Conservation (phyloP, 108 stramenopile genomes). For the Seminavis robusta region DNA sequence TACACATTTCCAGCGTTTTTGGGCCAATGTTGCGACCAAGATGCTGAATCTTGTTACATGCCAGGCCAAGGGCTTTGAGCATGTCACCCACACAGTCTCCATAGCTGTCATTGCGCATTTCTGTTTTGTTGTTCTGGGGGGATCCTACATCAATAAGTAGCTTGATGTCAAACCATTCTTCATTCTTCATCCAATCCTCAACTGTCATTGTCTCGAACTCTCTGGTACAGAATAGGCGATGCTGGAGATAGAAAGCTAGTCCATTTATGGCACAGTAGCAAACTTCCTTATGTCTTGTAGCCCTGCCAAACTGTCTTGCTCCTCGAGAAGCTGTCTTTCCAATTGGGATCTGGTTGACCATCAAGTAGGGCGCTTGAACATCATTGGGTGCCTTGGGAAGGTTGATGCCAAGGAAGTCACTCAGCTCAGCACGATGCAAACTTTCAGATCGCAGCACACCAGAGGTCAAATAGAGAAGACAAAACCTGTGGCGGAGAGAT, state of each 20-base stretch:
- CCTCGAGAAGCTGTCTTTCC: too few species aligned
- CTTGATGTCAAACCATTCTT: constrained; percentile 4
- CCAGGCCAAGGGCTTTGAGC: background rate
- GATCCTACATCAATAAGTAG: background rate
- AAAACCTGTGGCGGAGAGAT: background rate
- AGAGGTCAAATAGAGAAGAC: background rate
- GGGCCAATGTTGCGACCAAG: background rate
- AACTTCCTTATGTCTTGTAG: constrained; percentile 5
- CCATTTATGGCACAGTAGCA: too few species aligned
- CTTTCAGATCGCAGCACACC: constrained; percentile 6
- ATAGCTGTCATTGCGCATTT: background rate
- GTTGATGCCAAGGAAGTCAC: constrained; percentile 1
- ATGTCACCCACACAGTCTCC: background rate
- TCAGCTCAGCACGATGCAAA: constrained; percentile 4
- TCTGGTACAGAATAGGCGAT: too few species aligned
- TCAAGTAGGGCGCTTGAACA: too few species aligned
- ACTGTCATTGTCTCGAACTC: too few species aligned
- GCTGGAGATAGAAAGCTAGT: too few species aligned
- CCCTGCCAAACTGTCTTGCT: too few species aligned
- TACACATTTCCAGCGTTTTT: background rate
- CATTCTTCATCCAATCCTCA: background rate
- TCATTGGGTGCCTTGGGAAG: too few species aligned
- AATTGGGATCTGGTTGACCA: too few species aligned
- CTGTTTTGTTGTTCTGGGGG: background rate
- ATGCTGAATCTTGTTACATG: background rate